Percentiles rank a stretch among this genome's conserved stretches.
Evolutionary conservation across 2,329 filamentous ascomycete species (phyloP).

Genomic region (Xylariaceae sp.): DNA sequence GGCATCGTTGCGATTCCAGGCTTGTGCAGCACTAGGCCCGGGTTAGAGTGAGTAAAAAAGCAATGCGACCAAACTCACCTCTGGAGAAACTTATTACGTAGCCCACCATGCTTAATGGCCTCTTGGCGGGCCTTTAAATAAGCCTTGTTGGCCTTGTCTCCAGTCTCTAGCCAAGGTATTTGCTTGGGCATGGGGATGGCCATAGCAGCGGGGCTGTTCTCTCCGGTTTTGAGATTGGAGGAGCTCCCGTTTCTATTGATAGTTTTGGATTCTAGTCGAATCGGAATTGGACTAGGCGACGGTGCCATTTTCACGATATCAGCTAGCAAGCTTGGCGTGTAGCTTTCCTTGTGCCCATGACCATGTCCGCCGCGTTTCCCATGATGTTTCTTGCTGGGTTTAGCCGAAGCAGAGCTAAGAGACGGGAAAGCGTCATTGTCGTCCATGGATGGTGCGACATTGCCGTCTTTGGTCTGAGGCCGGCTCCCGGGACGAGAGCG

Average conservation of each 20-base stretch:
- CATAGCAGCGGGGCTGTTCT: conserved; percentile 75
- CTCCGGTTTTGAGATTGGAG: conserved; percentile 58
- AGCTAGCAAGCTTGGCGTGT: conserved; percentile 70
- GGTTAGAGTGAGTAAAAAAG: conserved; percentile 12
- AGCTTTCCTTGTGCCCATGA: conserved; percentile 62
- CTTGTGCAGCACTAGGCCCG: conserved; percentile 73
- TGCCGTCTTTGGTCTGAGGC: conserved; percentile 58
- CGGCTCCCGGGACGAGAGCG: conserved; percentile 82
- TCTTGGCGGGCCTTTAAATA: conserved; percentile 94
- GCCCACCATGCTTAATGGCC: conserved; percentile 93
- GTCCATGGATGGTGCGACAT: conserved; percentile 72
- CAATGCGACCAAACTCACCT: conserved; percentile 52
- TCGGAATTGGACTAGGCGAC: conserved; percentile 63
- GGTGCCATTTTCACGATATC: conserved; percentile 96
- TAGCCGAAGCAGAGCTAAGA: conserved; percentile 68
- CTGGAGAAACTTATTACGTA: conserved; percentile 94
- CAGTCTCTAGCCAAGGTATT: conserved; percentile 94
- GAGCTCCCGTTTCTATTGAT: conserved; percentile 59
- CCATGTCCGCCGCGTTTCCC: conserved; percentile 84
- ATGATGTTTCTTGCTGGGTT: conserved; percentile 84
- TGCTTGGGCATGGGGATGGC: conserved; percentile 84
- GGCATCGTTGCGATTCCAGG: conserved; percentile 97
- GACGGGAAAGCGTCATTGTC: conserved; percentile 95
- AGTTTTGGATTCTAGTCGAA: conserved; percentile 56
- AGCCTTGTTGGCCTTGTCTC: conserved; percentile 81